A percentile compares a stretch with the other conserved stretches of the same genome.
These are phyloP conservation scores for Haplosporangium gracile DNA, from an alignment of 192 early-diverging fungal genomes.

Conservation along the genomic window DNA sequence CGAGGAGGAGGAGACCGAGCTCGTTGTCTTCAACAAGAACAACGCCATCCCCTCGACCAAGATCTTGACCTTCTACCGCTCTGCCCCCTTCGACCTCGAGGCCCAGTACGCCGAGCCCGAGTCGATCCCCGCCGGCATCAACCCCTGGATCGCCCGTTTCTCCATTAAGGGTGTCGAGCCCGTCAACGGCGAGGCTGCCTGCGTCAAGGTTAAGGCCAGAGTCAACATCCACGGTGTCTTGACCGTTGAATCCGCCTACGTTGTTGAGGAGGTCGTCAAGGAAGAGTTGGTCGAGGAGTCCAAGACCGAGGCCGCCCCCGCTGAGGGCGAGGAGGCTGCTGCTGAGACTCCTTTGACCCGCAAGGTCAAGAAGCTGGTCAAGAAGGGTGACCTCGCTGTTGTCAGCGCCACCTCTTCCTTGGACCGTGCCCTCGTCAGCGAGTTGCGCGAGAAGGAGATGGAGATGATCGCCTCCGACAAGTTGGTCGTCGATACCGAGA, in stretches of 20 bases:
- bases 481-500: slow-evolving; percentile 94
- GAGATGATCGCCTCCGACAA: slow-evolving; percentile 89
- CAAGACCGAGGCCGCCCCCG: slow-evolving; percentile 41
- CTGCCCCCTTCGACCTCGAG: slow-evolving; percentile 85
- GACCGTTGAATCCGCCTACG: slow-evolving; percentile 85
- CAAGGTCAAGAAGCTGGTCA: slow-evolving; percentile 94
- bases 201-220: slow-evolving; percentile 92
- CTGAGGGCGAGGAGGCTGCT: slow-evolving; percentile 52
- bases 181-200: slow-evolving; percentile 75
- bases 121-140: slow-evolving; percentile 81
- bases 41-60: slow-evolving; percentile 92
- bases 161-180: slow-evolving; percentile 86
- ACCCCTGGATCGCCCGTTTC: slow-evolving; percentile 87
- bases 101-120: slow-evolving; percentile 82
- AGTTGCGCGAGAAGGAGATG: slow-evolving; percentile 84
- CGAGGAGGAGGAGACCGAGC: slow-evolving; percentile 82
- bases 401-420: slow-evolving; percentile 72
- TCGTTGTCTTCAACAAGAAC: slow-evolving; percentile 90
- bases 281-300: slow-evolving; percentile 67
- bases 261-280: slow-evolving; percentile 89
- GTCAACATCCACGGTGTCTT: slow-evolving; percentile 90
- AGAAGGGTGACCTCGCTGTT: slow-evolving; percentile 88
- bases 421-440: slow-evolving; percentile 66
- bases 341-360: slow-evolving; percentile 63
- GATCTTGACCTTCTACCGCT: slow-evolving; percentile 93